Percentiles rank a stretch among this genome's conserved stretches.
Conservation (phyloP, 2,329 filamentous ascomycete species). For the Beauveria sp. region DNA sequence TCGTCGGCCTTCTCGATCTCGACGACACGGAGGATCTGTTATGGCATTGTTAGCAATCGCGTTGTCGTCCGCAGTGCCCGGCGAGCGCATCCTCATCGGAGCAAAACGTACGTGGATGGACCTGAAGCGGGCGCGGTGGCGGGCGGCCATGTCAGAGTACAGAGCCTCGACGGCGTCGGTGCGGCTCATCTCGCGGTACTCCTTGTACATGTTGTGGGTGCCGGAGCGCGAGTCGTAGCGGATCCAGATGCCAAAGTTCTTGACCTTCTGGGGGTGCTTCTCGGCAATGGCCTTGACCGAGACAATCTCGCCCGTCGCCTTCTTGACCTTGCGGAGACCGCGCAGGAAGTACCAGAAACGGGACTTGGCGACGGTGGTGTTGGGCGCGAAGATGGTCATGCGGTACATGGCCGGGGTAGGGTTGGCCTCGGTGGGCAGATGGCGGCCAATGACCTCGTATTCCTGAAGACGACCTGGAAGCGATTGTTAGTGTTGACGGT, state of each 20-base stretch:
- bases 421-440: constrained; percentile 96
- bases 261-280: constrained; percentile 99
- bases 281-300: constrained; percentile 93
- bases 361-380: constrained; percentile 97
- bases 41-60: background rate
- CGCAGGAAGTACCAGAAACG: constrained; percentile 99
- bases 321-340: constrained; percentile 99
- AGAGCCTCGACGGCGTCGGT: constrained; percentile 91
- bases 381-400: constrained; percentile 99
- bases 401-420: constrained; percentile 98
- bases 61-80: background rate
- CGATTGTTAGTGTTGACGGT: constrained; percentile 24
- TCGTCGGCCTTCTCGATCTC: constrained; percentile 93
- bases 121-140: constrained; percentile 93
- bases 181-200: constrained; percentile 98
- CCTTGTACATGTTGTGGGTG: constrained; percentile 99
- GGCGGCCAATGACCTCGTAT: constrained; percentile 99
- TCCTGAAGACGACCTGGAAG: constrained; percentile 92
- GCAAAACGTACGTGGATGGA: constrained; percentile 82
- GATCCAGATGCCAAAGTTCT: constrained; percentile 99
- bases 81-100: background rate
- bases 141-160: constrained; percentile 99
- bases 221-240: constrained; percentile 99
- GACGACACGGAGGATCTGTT: constrained; percentile 92
- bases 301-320: constrained; percentile 99